Conservation (phyloP, 257 asterid genomes). For the Catharanthus roseus region DNA sequence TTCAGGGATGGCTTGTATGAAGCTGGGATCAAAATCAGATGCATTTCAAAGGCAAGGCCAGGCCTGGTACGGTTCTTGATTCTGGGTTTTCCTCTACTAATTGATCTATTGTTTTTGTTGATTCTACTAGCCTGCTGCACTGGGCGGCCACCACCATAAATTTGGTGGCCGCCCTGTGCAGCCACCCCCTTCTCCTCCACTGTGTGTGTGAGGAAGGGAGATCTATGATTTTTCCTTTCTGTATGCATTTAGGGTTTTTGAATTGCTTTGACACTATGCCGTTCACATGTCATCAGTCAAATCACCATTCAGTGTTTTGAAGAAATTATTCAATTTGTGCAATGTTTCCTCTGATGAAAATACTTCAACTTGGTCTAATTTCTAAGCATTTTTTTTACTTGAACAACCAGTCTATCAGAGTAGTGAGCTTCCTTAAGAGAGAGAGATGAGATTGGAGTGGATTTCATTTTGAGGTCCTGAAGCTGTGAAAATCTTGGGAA, state of each 20-base stretch:
- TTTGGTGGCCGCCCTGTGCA: neutral
- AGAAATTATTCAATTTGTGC: neutral
- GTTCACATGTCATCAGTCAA: neutral
- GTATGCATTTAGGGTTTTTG: neutral
- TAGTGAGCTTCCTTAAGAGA: neutral
- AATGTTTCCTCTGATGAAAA: neutral
- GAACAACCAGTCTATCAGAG: neutral
- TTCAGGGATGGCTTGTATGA: conserved; percentile 85
- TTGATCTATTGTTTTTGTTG: conserved; percentile 1
- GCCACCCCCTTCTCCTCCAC: neutral
- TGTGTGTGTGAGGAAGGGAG: neutral
- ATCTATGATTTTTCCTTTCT: neutral
- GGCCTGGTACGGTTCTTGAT: conserved; percentile 54
- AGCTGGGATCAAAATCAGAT: conserved; percentile 92
- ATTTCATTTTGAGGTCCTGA: neutral
- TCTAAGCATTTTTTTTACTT: neutral
- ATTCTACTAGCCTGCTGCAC: neutral
- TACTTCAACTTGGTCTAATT: neutral
- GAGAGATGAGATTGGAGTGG: too few relatives aligned
- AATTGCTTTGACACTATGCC: neutral
- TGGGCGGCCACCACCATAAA: neutral
- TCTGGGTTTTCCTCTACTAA: neutral
- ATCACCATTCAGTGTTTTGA: neutral
- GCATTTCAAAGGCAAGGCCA: conserved; percentile 89
- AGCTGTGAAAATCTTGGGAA: neutral